Conservation (phyloP, 176 grass and related monocot species). For the Eleusine coracana region DNA sequence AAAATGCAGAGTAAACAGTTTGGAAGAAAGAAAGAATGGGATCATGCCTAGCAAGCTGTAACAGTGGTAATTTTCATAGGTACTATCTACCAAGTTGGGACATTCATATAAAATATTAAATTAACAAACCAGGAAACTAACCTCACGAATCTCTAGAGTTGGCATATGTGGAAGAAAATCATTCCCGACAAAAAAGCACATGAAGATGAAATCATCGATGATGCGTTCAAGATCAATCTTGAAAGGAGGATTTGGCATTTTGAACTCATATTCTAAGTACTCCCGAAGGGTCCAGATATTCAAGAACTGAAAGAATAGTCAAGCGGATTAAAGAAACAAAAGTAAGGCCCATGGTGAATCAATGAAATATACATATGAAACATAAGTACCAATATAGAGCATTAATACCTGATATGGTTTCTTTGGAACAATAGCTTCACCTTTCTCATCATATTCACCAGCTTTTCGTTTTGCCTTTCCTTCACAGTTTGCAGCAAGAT, state of each 20-base stretch:
- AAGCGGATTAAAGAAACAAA: not conserved
- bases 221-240: conserved; percentile 92
- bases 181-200: conserved; percentile 99
- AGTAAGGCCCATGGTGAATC: not conserved
- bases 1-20: not conserved
- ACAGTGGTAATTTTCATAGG: conserved; percentile 8
- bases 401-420: conserved; percentile 89
- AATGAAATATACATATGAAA: conserved; percentile 12
- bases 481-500: conserved; percentile 92
- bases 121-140: conserved; percentile 46
- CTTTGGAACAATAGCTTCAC: conserved; percentile 67
- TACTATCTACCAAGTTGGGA: conserved; percentile 17
- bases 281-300: conserved; percentile 99
- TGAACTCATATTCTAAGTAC: conserved; percentile 95
- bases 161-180: conserved; percentile 99
- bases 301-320: conserved; percentile 62
- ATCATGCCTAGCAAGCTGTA: conserved; percentile 10
- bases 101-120: conserved; percentile 31
- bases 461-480: conserved; percentile 95
- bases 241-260: conserved; percentile 85
- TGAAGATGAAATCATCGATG: conserved; percentile 98
- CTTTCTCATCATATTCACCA: conserved; percentile 95
- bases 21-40: conserved; percentile 25
- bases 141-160: conserved; percentile 98
- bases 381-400: conserved; percentile 26